Percentiles rank a stretch among this genome's conserved stretches.
phyloP scores from a whole-genome alignment of 2,329 filamentous ascomycete genomes.

The Aotearoamyces nothofagi region DNA sequence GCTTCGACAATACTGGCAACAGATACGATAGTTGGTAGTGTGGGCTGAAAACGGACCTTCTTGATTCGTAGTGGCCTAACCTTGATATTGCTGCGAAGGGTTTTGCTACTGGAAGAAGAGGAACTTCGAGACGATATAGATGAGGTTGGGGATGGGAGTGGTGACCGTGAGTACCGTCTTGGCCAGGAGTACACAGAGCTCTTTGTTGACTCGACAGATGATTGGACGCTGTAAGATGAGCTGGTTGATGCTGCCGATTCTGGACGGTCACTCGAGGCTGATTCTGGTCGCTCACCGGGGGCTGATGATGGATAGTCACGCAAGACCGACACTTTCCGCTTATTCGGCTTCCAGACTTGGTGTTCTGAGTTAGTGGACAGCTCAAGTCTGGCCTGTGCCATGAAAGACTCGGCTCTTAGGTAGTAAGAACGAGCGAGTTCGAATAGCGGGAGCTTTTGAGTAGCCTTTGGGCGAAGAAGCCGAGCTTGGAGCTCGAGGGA shows the following conservation, averaged over 20 bases:
- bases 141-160: constrained; percentile 1
- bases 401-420: constrained; percentile 10
- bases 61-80: background rate
- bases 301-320: constrained; percentile 2
- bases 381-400: constrained; percentile 11
- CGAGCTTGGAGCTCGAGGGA: constrained; percentile 15
- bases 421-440: constrained; percentile 14
- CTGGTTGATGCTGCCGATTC: background rate
- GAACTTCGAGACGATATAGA: constrained; percentile 1
- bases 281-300: background rate
- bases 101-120: background rate
- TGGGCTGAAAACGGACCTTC: background rate
- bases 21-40: background rate
- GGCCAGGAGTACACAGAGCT: background rate
- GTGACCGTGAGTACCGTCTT: background rate
- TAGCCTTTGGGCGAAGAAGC: constrained; percentile 11
- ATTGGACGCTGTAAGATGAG: no score
- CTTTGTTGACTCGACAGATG: no score
- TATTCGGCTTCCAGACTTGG: no score
- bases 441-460: constrained; percentile 15
- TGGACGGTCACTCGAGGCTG: background rate
- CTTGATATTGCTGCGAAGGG: background rate
- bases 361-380: background rate
- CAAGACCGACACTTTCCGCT: no score
- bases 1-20: background rate